Evolutionary conservation across 2,329 filamentous ascomycete species (phyloP).

Genomic region (Westerdykella aurantiaca): DNA sequence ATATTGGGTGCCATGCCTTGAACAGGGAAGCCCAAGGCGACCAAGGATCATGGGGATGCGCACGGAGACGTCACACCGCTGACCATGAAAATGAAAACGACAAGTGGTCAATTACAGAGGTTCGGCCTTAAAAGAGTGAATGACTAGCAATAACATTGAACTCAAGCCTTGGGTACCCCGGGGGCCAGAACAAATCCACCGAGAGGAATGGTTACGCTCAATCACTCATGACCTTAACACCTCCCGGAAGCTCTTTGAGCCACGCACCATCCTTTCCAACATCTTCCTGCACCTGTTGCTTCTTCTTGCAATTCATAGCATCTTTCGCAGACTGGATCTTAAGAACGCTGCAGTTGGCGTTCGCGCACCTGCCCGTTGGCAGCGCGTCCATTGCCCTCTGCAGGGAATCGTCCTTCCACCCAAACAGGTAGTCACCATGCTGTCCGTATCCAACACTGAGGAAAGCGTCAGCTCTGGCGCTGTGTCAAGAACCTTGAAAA

Average conservation of each 20-base stretch:
- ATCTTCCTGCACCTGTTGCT: conserved; percentile 45
- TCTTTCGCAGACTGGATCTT: conserved; percentile 26
- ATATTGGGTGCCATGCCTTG: too few relatives aligned
- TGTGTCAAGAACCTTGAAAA: conserved; percentile 2
- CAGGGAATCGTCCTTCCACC: background rate
- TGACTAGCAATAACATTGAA: background rate
- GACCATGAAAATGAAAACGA: too few relatives aligned
- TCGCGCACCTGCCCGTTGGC: conserved; percentile 23
- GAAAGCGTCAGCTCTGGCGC: conserved; percentile 1
- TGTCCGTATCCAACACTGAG: conserved; percentile 3
- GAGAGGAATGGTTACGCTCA: background rate
- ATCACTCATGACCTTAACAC: conserved; percentile 14
- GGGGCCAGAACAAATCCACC: background rate
- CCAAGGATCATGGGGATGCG: background rate
- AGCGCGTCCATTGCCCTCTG: conserved; percentile 29
- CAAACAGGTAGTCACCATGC: conserved; percentile 1
- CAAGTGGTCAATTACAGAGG: background rate
- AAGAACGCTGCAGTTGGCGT: conserved; percentile 25
- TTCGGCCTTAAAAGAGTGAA: conserved; percentile 1
- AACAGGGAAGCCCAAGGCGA: background rate
- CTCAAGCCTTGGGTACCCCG: background rate
- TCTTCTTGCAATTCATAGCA: conserved; percentile 22
- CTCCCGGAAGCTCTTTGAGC: conserved; percentile 27
- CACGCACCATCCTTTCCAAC: conserved; percentile 31
- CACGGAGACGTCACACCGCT: background rate